Conservation (phyloP, 164 flowering plant species). For the Dillenia turbinata region DNA sequence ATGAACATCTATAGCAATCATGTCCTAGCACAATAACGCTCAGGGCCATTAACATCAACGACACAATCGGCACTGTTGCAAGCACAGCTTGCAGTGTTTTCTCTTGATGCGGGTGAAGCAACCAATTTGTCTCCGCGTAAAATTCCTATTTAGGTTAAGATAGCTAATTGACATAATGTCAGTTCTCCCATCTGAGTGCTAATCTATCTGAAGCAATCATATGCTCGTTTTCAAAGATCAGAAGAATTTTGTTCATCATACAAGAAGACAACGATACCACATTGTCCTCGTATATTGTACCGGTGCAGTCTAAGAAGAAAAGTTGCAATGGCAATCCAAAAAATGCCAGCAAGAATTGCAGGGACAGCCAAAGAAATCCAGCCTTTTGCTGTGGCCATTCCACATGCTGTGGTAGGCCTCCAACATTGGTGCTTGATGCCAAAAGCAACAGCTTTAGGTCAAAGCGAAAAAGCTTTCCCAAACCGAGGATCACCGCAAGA, state of each 20-base stretch:
- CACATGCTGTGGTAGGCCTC: conserved; percentile 94
- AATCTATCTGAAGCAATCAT: neutral
- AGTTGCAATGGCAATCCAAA: conserved; percentile 78
- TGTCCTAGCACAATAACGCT: too few relatives aligned
- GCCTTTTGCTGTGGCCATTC: conserved; percentile 92
- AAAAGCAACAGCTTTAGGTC: conserved; percentile 64
- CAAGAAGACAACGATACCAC: neutral
- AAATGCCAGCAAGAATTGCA: conserved; percentile 82
- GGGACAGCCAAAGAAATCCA: conserved; percentile 84
- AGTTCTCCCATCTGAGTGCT: neutral
- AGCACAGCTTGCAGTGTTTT: too few relatives aligned
- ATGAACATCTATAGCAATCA: too few relatives aligned
- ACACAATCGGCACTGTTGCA: too few relatives aligned
- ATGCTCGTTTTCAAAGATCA: neutral
- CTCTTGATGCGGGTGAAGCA: too few relatives aligned
- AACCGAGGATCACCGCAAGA: conserved; percentile 64
- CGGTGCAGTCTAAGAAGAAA: conserved; percentile 37
- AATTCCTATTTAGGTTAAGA: too few relatives aligned
- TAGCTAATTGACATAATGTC: too few relatives aligned
- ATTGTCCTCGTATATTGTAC: too few relatives aligned
- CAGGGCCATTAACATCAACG: too few relatives aligned
- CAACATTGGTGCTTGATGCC: conserved; percentile 93
- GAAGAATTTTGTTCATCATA: neutral
- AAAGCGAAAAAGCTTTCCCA: conserved; percentile 62
- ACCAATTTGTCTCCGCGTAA: too few relatives aligned